These are phyloP conservation scores for Gossypium laxum DNA, from an alignment of 441 rosid genomes.

Conservation along the genomic window DNA sequence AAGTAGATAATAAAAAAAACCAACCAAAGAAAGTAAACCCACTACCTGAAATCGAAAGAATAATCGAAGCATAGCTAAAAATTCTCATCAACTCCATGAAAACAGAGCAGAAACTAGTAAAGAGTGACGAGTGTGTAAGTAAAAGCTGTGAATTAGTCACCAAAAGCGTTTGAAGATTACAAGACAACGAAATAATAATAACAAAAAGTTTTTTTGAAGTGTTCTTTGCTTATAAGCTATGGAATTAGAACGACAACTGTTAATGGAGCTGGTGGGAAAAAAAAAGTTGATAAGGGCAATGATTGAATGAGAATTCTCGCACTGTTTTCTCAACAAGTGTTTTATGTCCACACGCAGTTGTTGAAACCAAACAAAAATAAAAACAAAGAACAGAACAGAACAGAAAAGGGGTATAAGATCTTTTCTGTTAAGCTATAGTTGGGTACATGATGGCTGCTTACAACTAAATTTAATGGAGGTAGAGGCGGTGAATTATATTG, in stretches of 20 bases:
- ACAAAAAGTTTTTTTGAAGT: too few relatives aligned
- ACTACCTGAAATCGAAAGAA: conserved; percentile 32
- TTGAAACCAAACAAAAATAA: neutral
- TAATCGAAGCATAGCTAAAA: conserved; percentile 13
- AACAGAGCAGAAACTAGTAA: neutral
- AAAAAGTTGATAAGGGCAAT: neutral
- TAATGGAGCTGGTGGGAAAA: neutral
- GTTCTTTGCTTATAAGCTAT: neutral
- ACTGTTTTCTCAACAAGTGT: neutral
- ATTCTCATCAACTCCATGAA: conserved; percentile 23
- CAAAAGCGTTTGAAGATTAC: neutral
- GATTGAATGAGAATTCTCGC: neutral
- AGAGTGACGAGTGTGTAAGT: neutral
- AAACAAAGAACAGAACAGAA: neutral
- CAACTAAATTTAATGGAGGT: neutral
- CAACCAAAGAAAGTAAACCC: neutral
- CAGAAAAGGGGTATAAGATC: neutral
- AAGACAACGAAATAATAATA: neutral
- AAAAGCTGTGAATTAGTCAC: neutral
- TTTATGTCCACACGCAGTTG: neutral
- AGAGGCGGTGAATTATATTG: neutral
- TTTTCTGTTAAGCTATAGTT: neutral
- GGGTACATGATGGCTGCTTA: neutral
- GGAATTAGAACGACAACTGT: neutral
- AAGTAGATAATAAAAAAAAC: neutral